phyloP scores from a whole-genome alignment of 2,329 filamentous ascomycete species.

The Penicillium vulpinum region DNA sequence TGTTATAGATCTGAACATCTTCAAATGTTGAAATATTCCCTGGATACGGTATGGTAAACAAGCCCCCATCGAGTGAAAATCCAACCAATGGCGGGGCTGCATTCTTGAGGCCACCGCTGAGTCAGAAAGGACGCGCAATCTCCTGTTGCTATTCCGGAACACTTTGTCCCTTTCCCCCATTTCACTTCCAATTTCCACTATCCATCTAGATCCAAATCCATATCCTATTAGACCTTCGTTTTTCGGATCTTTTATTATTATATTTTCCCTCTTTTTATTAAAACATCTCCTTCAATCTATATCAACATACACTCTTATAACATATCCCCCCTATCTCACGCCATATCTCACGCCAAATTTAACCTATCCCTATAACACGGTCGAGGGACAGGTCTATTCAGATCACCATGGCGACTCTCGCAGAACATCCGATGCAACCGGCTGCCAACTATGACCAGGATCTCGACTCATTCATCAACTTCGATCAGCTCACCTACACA shows the following conservation, averaged over 20 bases:
- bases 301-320: neutral
- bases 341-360: neutral
- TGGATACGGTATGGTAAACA: conserved; percentile 3
- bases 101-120: conserved; percentile 23
- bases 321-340: neutral
- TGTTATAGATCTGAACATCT: neutral
- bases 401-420: conserved; percentile 36
- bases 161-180: conserved; percentile 15
- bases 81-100: neutral
- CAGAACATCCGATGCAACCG: conserved; percentile 35
- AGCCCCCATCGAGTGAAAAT: neutral
- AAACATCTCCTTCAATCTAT: conserved; percentile 5
- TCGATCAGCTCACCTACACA: conserved; percentile 47
- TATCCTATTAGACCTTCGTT: conserved; percentile 10
- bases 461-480: conserved; percentile 50
- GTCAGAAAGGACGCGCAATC: conserved; percentile 39
- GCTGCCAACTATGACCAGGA: conserved; percentile 45
- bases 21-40: neutral
- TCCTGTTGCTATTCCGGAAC: conserved; percentile 21
- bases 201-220: conserved; percentile 18
- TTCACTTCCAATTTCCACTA: conserved; percentile 16
- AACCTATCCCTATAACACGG: neutral
- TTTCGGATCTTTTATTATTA: conserved; percentile 3
- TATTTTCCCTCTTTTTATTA: conserved; percentile 7
- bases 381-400: neutral